Evolutionary conservation across 805 yeast genomes (phyloP).

Genomic region (Hanseniaspora meyeri): DNA sequence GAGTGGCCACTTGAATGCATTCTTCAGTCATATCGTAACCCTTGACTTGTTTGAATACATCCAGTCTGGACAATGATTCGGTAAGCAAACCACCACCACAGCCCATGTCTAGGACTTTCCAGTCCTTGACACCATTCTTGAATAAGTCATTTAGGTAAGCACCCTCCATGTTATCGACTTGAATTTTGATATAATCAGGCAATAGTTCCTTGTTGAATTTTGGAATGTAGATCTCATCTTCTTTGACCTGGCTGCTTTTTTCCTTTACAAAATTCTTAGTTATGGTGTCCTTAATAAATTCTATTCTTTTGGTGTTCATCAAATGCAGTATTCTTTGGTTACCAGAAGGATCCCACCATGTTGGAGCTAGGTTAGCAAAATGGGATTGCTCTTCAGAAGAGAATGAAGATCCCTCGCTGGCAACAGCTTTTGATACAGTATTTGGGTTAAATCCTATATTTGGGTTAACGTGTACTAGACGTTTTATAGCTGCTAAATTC

Average conservation of each 20-base stretch:
- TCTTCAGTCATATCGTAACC: slow-evolving; percentile 83
- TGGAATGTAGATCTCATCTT: slow-evolving; percentile 48
- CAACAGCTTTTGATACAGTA: background rate
- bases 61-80: slow-evolving; percentile 74
- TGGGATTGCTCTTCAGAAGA: slow-evolving; percentile 51
- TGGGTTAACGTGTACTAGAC: slow-evolving; percentile 3
- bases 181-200: slow-evolving; percentile 42
- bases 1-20: slow-evolving; percentile 65
- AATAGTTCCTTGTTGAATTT: slow-evolving; percentile 61
- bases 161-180: slow-evolving; percentile 43
- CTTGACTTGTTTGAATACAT: slow-evolving; percentile 46
- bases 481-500: background rate
- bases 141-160: slow-evolving; percentile 28
- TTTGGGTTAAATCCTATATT: slow-evolving; percentile 10
- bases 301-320: slow-evolving; percentile 85
- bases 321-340: slow-evolving; percentile 88
- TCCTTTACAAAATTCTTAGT: background rate
- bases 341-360: slow-evolving; percentile 98
- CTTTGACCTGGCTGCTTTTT: background rate
- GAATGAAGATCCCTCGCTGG: background rate
- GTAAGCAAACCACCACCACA: slow-evolving; percentile 96
- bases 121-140: slow-evolving; percentile 21
- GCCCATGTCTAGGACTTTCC: slow-evolving; percentile 72
- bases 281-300: slow-evolving; percentile 55
- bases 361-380: slow-evolving; percentile 72